Percentiles rank a stretch among this genome's conserved stretches.
These are phyloP conservation scores for Neospora caninum DNA, from an alignment of 169 alveolate genomes.

Conservation along the genomic window DNA sequence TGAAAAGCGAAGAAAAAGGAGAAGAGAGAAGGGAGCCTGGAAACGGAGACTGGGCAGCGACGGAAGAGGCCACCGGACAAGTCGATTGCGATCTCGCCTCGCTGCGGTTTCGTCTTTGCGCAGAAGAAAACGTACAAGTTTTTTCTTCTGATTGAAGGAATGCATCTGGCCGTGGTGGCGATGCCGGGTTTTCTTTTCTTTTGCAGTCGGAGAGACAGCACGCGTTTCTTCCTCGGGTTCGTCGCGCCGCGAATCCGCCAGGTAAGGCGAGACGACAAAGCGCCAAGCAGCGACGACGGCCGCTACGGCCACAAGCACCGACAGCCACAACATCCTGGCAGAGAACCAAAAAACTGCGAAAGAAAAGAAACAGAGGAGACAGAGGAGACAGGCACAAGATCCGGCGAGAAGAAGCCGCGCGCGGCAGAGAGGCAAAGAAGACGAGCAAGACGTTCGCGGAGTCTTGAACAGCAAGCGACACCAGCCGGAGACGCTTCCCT, in stretches of 20 bases:
- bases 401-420: not conserved
- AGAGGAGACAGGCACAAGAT: not conserved
- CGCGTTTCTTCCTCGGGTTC: not conserved
- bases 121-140: not conserved
- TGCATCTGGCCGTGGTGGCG: not conserved
- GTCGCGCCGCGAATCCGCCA: not conserved
- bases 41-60: not conserved
- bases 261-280: not conserved
- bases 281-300: not conserved
- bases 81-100: no score
- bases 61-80: no score
- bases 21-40: no score
- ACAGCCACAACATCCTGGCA: not conserved
- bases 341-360: not conserved
- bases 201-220: not conserved
- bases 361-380: not conserved
- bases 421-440: not conserved
- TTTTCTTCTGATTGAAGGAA: not conserved
- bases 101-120: no score
- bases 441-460: no score
- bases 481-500: no score
- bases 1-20: not conserved
- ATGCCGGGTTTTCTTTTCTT: not conserved
- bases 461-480: no score
- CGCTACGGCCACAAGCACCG: not conserved